Evolutionary conservation across 441 rosid species (phyloP).

Genomic region (Populus hybrid): DNA sequence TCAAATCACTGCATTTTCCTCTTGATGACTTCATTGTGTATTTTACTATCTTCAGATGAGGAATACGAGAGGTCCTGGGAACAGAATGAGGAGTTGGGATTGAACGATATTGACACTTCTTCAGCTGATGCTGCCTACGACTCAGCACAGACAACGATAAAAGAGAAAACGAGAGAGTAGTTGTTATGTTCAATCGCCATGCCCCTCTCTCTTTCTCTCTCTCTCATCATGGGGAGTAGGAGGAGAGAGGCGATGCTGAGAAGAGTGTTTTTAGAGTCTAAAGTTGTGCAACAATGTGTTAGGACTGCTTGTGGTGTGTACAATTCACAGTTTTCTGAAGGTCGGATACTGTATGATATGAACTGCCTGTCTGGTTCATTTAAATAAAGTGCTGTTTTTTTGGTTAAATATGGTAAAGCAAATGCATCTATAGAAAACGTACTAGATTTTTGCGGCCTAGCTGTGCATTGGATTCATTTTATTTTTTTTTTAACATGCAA

Average conservation of each 20-base stretch:
- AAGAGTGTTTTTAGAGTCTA: neutral
- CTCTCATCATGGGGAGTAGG: too few species aligned
- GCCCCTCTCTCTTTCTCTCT: too few species aligned
- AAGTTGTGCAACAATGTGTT: neutral
- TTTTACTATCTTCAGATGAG: slow-evolving; percentile 49
- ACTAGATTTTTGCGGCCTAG: too few species aligned
- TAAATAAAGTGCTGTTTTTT: neutral
- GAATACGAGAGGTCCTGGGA: slow-evolving; percentile 92
- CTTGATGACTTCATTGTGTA: neutral
- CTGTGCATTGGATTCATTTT: too few species aligned
- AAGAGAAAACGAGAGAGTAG: neutral
- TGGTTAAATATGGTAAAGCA: neutral
- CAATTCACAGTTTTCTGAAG: neutral
- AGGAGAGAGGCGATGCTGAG: neutral
- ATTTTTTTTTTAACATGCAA: too few species aligned
- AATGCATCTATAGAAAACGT: neutral
- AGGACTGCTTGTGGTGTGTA: neutral
- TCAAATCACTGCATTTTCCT: neutral
- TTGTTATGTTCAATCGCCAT: neutral
- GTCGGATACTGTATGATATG: neutral
- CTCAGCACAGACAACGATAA: neutral
- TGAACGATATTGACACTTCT: slow-evolving; percentile 86
- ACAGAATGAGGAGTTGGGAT: slow-evolving; percentile 91
- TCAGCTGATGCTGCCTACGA: slow-evolving; percentile 85
- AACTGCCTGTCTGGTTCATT: neutral